Percentiles rank a stretch among this genome's conserved stretches.
phyloP scores from a whole-genome alignment of 2,329 filamentous ascomycete genomes.

The Aureobasidium sp. region DNA sequence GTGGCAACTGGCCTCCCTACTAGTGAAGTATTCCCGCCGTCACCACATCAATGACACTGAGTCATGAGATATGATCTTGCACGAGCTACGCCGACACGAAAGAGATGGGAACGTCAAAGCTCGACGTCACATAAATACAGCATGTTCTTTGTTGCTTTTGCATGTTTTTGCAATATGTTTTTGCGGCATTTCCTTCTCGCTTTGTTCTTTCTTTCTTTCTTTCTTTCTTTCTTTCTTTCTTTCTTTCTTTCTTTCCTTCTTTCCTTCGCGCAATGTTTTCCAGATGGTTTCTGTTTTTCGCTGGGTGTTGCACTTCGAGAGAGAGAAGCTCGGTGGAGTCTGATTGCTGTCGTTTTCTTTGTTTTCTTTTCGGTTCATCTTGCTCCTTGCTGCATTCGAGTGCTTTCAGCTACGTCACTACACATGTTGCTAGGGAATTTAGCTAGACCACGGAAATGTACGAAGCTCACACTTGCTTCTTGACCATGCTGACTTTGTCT shows the following conservation, averaged over 20 bases:
- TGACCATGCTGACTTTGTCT: background rate
- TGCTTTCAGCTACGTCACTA: background rate
- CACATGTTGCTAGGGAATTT: background rate
- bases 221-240: background rate
- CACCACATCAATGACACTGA: background rate
- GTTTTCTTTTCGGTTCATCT: background rate
- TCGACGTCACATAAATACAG: background rate
- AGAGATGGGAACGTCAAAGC: background rate
- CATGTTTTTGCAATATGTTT: background rate
- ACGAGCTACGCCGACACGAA: constrained; percentile 1
- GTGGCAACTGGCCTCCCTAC: background rate
- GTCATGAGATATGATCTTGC: background rate
- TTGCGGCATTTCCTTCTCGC: background rate
- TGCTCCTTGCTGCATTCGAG: background rate
- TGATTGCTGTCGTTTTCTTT: background rate
- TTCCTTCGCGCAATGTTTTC: background rate
- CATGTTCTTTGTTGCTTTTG: background rate
- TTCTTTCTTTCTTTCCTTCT: background rate
- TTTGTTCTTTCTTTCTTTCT: background rate
- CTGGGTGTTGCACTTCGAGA: background rate
- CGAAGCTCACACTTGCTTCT: background rate
- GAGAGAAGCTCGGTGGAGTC: background rate
- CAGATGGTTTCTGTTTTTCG: background rate
- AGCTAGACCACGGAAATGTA: background rate
- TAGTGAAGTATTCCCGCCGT: background rate